Percentiles rank a stretch among this genome's conserved stretches.
phyloP scores from a whole-genome alignment of 1,139 yeast species.

The Lodderomyces beijingensis region DNA sequence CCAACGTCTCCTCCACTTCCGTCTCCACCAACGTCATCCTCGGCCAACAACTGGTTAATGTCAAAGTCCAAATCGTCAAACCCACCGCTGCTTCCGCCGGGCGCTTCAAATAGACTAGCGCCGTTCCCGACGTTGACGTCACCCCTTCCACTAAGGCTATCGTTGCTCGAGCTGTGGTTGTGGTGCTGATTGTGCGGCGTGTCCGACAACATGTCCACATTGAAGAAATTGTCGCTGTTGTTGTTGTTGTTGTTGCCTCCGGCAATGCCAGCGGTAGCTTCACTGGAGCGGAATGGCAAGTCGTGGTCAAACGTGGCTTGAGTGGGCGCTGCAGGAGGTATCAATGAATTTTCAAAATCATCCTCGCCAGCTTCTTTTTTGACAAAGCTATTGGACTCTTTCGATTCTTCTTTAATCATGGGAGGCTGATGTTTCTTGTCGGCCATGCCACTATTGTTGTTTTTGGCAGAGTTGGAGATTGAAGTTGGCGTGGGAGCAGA shows the following conservation, averaged over 20 bases:
- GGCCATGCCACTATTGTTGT: background rate
- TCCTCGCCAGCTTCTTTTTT: conserved; percentile 7
- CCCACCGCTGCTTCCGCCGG: conserved; percentile 13
- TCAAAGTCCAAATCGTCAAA: conserved; percentile 52
- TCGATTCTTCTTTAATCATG: conserved; percentile 1
- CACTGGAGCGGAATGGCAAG: background rate
- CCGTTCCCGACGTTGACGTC: background rate
- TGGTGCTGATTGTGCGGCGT: background rate
- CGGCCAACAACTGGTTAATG: conserved; percentile 48
- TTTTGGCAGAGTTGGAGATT: conserved; percentile 17
- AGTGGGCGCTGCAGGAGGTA: conserved; percentile 2
- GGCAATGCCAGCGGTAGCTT: background rate
- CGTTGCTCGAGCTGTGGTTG: background rate
- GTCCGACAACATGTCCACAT: conserved; percentile 4
- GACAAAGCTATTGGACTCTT: background rate
- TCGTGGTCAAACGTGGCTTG: conserved; percentile 2
- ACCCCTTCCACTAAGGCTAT: conserved; percentile 1
- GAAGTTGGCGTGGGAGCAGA: conserved; percentile 18
- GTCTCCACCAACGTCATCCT: conserved; percentile 18
- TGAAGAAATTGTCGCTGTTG: conserved; percentile 2
- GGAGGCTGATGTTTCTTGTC: conserved; percentile 1
- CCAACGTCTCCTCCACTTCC: conserved; percentile 1
- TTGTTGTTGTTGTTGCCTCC: background rate
- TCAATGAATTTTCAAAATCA: conserved; percentile 1
- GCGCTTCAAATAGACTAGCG: conserved; percentile 9